These are phyloP conservation scores for Neobulgaria alba DNA, from an alignment of 2,329 filamentous ascomycete genomes.

Conservation along the genomic window DNA sequence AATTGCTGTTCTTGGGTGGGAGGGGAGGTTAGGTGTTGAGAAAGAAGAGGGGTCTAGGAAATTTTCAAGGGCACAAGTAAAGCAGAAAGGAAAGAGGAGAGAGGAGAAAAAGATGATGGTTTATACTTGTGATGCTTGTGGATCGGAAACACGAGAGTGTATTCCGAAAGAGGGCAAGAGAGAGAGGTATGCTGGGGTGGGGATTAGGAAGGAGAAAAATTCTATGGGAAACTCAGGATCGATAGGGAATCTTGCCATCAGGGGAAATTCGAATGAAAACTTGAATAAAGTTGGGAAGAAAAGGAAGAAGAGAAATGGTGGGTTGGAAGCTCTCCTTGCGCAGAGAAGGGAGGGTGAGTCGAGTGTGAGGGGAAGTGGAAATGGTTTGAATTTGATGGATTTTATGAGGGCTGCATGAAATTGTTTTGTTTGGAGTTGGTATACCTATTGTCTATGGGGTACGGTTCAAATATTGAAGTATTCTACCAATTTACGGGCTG, in stretches of 20 bases:
- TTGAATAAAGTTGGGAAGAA: slow-evolving; percentile 46
- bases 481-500: too few species aligned
- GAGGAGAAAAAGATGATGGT: slow-evolving; percentile 14
- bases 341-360: slow-evolving; percentile 17
- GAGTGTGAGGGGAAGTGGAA: slow-evolving; percentile 10
- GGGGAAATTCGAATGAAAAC: too few species aligned
- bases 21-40: slow-evolving; percentile 16
- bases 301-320: slow-evolving; percentile 53
- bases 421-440: too few species aligned
- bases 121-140: slow-evolving; percentile 25
- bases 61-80: slow-evolving; percentile 3
- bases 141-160: slow-evolving; percentile 21
- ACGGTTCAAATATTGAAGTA: too few species aligned
- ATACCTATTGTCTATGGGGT: too few species aligned
- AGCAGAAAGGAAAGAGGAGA: neutral
- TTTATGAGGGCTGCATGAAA: slow-evolving; percentile 31
- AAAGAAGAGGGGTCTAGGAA: slow-evolving; percentile 1
- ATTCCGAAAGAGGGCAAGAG: too few species aligned
- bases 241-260: too few species aligned
- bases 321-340: slow-evolving; percentile 53
- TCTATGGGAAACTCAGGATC: too few species aligned
- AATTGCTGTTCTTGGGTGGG: slow-evolving; percentile 45
- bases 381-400: slow-evolving; percentile 31
- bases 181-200: too few species aligned
- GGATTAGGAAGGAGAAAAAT: too few species aligned